Evolutionary conservation across 129 eudicot species (phyloP).

Genomic region (Chrysanthemum lavandulifolium): DNA sequence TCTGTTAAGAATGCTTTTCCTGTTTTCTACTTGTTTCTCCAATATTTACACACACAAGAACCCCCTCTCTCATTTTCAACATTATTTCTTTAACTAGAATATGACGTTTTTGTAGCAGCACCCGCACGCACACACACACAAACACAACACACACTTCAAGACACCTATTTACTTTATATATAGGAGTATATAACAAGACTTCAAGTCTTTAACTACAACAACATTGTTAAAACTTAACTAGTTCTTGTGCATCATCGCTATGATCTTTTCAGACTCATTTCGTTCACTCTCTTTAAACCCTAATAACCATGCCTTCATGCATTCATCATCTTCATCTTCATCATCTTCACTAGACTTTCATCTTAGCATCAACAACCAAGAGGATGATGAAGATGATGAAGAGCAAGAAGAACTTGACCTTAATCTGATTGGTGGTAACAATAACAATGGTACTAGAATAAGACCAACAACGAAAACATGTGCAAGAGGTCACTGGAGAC

Average conservation of each 20-base stretch:
- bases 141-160: constrained; percentile 21
- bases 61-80: constrained; percentile 30
- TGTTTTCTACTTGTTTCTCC: constrained; percentile 35
- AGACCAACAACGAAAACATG: constrained; percentile 51
- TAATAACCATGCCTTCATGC: constrained; percentile 17
- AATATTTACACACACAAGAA: constrained; percentile 28
- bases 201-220: constrained; percentile 4
- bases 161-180: constrained; percentile 26
- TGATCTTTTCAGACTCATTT: constrained; percentile 39
- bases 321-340: constrained; percentile 25
- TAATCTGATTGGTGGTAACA: constrained; percentile 48
- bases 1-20: constrained; percentile 36
- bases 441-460: constrained; percentile 23
- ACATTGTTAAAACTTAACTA: constrained; percentile 3
- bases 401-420: constrained; percentile 40
- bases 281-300: constrained; percentile 53
- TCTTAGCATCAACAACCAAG: constrained; percentile 20
- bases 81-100: constrained; percentile 38
- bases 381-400: constrained; percentile 36
- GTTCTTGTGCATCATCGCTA: constrained; percentile 19
- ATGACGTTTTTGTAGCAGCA: constrained; percentile 32
- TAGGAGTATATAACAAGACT: background rate
- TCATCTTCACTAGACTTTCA: constrained; percentile 14
- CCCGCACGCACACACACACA: constrained; percentile 32
- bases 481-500: constrained; percentile 99